Conservation (phyloP, 2,329 filamentous ascomycete species). For the Talaromyces funiculosus region DNA sequence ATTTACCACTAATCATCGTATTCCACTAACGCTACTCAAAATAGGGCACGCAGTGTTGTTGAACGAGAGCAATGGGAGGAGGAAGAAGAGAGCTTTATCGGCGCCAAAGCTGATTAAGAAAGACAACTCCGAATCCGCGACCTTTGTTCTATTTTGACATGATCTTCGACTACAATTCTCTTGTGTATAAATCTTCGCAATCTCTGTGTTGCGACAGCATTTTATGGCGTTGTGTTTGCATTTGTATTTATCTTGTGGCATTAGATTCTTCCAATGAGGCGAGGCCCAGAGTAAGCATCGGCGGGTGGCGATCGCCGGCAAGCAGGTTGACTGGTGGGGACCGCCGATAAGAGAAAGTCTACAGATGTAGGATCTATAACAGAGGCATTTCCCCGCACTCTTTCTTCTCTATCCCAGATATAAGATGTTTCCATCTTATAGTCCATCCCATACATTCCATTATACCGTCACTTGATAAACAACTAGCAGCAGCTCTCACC, state of each 20-base stretch:
- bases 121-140: not conserved
- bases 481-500: constrained; percentile 1
- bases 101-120: constrained; percentile 30
- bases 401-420: not conserved
- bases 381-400: not conserved
- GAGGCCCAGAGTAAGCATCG: constrained; percentile 1
- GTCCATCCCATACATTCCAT: not conserved
- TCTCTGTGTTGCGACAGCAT: constrained; percentile 2
- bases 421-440: not conserved
- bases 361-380: not conserved
- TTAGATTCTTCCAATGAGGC: not conserved
- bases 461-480: not conserved
- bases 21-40: constrained; percentile 2
- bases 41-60: constrained; percentile 48
- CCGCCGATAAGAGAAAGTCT: constrained; percentile 1
- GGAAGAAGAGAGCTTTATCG: constrained; percentile 53
- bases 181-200: constrained; percentile 6
- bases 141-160: not conserved
- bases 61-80: constrained; percentile 57
- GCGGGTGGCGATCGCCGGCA: constrained; percentile 18
- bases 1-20: not conserved
- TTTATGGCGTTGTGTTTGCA: constrained; percentile 1
- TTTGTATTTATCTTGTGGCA: not conserved
- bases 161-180: not conserved
- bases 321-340: not conserved